A percentile compares a stretch with the other conserved stretches of the same genome.
These are phyloP conservation scores for Sporothrix protearum DNA, from an alignment of 2,329 filamentous ascomycete species.

Conservation along the genomic window DNA sequence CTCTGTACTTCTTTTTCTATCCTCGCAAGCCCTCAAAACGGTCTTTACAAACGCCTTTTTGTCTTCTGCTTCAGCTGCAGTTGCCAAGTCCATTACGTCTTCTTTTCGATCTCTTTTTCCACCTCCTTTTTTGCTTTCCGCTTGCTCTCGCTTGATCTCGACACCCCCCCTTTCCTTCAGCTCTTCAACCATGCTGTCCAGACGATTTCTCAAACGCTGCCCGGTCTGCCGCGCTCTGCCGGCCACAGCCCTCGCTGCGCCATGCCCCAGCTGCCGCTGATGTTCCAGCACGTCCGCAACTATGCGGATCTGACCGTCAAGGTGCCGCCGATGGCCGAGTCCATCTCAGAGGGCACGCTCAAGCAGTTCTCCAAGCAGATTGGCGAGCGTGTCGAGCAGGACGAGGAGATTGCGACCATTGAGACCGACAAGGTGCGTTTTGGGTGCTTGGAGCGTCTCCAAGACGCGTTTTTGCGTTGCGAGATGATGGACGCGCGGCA, in stretches of 20 bases:
- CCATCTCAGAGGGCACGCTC: conserved; percentile 93
- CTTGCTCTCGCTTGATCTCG: background rate
- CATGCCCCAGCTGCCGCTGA: conserved; percentile 46
- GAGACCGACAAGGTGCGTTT: conserved; percentile 88
- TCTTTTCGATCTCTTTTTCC: background rate
- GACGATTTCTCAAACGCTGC: conserved; percentile 34
- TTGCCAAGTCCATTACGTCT: background rate
- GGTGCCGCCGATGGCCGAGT: conserved; percentile 97
- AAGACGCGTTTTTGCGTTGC: background rate
- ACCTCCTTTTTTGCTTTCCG: background rate
- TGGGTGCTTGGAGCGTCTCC: background rate
- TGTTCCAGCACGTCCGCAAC: conserved; percentile 56
- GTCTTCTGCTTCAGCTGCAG: background rate
- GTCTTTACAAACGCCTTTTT: background rate
- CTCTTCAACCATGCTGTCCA: conserved; percentile 42
- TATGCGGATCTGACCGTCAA: conserved; percentile 84
- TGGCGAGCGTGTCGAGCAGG: conserved; percentile 89
- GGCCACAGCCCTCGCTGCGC: conserved; percentile 43
- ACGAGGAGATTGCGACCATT: conserved; percentile 97
- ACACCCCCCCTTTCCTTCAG: background rate
- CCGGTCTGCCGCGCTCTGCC: conserved; percentile 34
- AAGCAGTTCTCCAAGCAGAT: conserved; percentile 93
- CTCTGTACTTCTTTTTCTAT: background rate
- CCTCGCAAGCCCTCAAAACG: conserved; percentile 3
- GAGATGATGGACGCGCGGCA: background rate